These are phyloP conservation scores for Dendrothele bispora DNA, from an alignment of 768 basidiomycete species.

Conservation along the genomic window DNA sequence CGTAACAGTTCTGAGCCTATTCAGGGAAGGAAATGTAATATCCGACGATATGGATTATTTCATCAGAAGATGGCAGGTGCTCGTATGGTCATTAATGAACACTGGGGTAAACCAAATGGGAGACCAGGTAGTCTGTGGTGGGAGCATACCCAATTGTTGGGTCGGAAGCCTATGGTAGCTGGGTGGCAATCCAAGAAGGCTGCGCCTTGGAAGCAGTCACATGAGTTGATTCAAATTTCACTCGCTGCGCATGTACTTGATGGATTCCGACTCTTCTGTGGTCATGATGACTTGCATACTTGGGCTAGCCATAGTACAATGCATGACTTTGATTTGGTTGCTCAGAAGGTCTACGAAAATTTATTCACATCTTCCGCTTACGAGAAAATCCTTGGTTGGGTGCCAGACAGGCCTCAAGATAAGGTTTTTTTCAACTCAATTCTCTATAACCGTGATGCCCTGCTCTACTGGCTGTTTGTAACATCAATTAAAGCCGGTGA, in stretches of 20 bases:
- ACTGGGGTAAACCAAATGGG: conserved; percentile 14
- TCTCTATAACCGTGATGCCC: conserved; percentile 17
- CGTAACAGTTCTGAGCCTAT: too few species aligned
- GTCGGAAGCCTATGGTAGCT: conserved; percentile 2
- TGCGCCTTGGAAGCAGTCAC: conserved; percentile 9
- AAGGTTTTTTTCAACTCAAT: conserved; percentile 10
- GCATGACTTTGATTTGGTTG: conserved; percentile 8
- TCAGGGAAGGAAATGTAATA: too few species aligned
- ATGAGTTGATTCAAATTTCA: conserved; percentile 14
- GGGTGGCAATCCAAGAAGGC: conserved; percentile 16
- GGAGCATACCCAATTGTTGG: conserved; percentile 9
- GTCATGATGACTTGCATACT: background rate
- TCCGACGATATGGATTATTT: conserved; percentile 12
- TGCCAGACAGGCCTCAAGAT: conserved; percentile 1
- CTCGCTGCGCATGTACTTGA: conserved; percentile 15
- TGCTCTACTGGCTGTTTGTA: conserved; percentile 12
- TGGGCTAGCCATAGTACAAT: conserved; percentile 9
- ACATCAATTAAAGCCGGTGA: conserved; percentile 19
- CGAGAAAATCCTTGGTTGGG: conserved; percentile 2
- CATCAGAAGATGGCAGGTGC: conserved; percentile 14
- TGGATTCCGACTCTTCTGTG: conserved; percentile 10
- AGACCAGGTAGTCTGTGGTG: conserved; percentile 9
- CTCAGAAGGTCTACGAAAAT: conserved; percentile 6
- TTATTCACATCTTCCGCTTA: conserved; percentile 6
- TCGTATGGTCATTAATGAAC: conserved; percentile 11